phyloP scores from a whole-genome alignment of 805 yeast genomes.

The Saccharomycopsis sp. region DNA sequence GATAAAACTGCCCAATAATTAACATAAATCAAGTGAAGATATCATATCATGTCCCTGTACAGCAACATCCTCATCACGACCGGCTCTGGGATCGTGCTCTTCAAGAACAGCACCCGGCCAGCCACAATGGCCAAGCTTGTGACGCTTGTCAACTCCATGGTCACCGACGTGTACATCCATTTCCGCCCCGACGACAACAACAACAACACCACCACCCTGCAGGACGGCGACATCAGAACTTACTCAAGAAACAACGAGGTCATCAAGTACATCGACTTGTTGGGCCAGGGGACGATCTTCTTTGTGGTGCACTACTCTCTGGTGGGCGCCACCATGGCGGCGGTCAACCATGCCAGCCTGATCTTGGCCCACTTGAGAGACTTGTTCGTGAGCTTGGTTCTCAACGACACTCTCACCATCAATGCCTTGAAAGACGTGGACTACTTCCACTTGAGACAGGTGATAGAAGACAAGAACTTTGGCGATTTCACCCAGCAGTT shows the following conservation, averaged over 20 bases:
- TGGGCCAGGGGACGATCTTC: slow-evolving; percentile 8
- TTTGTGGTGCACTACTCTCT: slow-evolving; percentile 10
- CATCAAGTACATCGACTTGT: slow-evolving; percentile 12
- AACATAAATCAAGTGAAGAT: too few relatives aligned
- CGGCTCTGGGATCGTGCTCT: slow-evolving; percentile 18
- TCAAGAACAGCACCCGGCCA: background rate
- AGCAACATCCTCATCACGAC: slow-evolving; percentile 20
- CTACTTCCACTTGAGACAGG: slow-evolving; percentile 14
- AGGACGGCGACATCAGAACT: slow-evolving; percentile 7
- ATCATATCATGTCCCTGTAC: too few relatives aligned
- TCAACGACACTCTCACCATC: slow-evolving; percentile 37
- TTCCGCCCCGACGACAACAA: background rate
- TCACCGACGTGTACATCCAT: slow-evolving; percentile 11
- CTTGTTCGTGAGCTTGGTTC: slow-evolving; percentile 32
- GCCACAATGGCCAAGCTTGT: slow-evolving; percentile 1
- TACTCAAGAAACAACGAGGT: slow-evolving; percentile 14
- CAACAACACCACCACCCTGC: background rate
- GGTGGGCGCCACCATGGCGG: slow-evolving; percentile 6
- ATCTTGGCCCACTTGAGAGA: slow-evolving; percentile 12
- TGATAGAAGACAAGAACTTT: slow-evolving; percentile 20
- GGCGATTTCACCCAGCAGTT: slow-evolving; percentile 21
- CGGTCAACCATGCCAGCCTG: slow-evolving; percentile 6
- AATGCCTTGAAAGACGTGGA: slow-evolving; percentile 40
- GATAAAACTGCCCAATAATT: too few relatives aligned
- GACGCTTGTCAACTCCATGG: slow-evolving; percentile 14